Evolutionary conservation across 345 rosid species (phyloP).

Genomic region (Euphorbia tirucalli): DNA sequence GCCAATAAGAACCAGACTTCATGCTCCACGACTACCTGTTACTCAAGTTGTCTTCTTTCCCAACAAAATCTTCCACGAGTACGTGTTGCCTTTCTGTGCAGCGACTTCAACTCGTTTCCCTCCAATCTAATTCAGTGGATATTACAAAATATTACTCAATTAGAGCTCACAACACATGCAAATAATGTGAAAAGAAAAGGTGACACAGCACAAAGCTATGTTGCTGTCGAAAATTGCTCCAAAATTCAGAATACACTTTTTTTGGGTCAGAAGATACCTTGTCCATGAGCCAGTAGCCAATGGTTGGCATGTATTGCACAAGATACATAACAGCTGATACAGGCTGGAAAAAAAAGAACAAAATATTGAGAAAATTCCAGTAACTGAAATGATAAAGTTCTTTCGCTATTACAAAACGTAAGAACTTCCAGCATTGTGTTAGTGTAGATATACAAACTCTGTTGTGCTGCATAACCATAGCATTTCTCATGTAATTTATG

Average conservation of each 20-base stretch:
- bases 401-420: neutral
- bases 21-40: no score
- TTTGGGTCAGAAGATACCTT: conserved; percentile 48
- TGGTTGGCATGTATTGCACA: conserved; percentile 80
- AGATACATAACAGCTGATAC: conserved; percentile 84
- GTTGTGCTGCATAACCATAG: neutral
- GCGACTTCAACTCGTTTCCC: conserved; percentile 77
- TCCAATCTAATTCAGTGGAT: conserved; percentile 53
- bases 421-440: neutral
- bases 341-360: conserved; percentile 57
- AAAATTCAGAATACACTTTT: no score
- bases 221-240: no score
- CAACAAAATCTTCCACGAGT: conserved; percentile 67
- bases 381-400: neutral
- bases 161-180: neutral
- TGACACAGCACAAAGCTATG: no score
- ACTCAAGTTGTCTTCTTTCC: conserved; percentile 63
- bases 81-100: conserved; percentile 61
- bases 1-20: no score
- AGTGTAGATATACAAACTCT: neutral
- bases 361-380: neutral
- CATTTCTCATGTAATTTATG: neutral
- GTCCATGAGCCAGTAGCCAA: conserved; percentile 96
- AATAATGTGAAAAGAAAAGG: neutral
- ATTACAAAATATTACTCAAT: neutral